phyloP scores from a whole-genome alignment of 1,284 basidiomycete genomes.

The Moesziomyces sp. region DNA sequence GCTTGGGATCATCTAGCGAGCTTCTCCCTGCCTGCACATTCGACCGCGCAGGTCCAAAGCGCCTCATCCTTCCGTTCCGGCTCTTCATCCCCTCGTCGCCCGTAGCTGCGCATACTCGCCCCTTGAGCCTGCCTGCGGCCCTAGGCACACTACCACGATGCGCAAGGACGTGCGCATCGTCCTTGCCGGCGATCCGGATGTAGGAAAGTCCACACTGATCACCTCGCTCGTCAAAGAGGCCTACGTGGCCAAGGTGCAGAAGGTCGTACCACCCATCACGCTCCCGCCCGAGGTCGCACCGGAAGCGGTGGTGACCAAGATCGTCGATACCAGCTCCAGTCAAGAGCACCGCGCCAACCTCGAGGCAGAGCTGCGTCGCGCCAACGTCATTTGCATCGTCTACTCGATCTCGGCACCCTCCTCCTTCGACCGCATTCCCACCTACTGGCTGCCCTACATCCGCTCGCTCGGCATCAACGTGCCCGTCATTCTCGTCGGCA shows the following conservation, averaged over 20 bases:
- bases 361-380: conserved; percentile 92
- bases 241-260: conserved; percentile 83
- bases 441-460: conserved; percentile 99
- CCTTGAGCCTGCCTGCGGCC: conserved; percentile 17
- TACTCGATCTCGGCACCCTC: conserved; percentile 92
- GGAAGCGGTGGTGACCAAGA: conserved; percentile 65
- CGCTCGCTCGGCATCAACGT: conserved; percentile 89
- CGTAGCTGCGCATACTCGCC: conserved; percentile 11
- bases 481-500: conserved; percentile 95
- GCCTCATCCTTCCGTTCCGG: no score
- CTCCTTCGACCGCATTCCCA: conserved; percentile 94
- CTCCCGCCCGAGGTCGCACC: conserved; percentile 64
- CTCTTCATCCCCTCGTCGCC: background rate
- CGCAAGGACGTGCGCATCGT: conserved; percentile 90
- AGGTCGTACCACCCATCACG: conserved; percentile 63
- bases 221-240: conserved; percentile 79
- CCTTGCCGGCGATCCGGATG: conserved; percentile 88
- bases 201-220: conserved; percentile 63
- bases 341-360: conserved; percentile 85
- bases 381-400: conserved; percentile 97
- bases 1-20: no score
- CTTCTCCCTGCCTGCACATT: no score
- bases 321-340: conserved; percentile 61
- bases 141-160: conserved; percentile 70
- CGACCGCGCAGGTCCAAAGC: no score